Evolutionary conservation across 2,329 filamentous ascomycete species (phyloP), one percentile per base, ranked within the genome.

Genomic region (Mycocentrospora acerina): DNA sequence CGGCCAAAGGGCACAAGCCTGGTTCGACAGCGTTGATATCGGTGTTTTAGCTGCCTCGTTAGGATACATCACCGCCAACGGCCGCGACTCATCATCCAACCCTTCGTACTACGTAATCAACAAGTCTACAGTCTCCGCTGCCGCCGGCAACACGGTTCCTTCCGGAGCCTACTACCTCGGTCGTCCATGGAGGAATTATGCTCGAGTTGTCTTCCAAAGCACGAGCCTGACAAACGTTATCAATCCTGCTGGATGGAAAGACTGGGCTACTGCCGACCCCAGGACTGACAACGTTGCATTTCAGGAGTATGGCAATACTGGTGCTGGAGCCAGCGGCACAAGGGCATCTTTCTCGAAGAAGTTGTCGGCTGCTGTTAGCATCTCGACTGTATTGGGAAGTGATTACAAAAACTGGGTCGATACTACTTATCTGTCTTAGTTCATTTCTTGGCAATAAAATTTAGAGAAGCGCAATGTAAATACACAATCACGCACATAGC

Each of bases 301-400:
- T 46, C 77, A 66, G 8, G 82, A 85, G 69, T 84, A 77, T 54
- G 64, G 51, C 14, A 85, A 85, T 62, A 73, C 72, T 1, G 82
- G 82, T 1, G 57, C 67, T 22, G 82, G 82, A 2, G 70, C 80
- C 2, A 60, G 64, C 13, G 79, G 79, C 0, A 72, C 69, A 0
- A 68, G 81, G 33, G 80, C 77, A 8, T 68, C 63, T 42, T 80
- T 79, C 49, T 59, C 70, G 2, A 69, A 59, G 25, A 70, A 62
- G 39, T 41, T 76, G 30, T 57, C 50, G 18, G 43, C 60, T 29
- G 59, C 75, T 15, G 54, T 78, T 13, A 45, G 50, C 4, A 77
- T 79, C 36, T 53, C 55, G 3, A 66, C 58, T 6, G 64, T 80
- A 28, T 57, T 79, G 44, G 76, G 76, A 4, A 57, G 53, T 27